Percentiles rank a stretch among this genome's conserved stretches.
phyloP scores from a whole-genome alignment of 2,329 filamentous ascomycete species.

The Cadophora gregata region DNA sequence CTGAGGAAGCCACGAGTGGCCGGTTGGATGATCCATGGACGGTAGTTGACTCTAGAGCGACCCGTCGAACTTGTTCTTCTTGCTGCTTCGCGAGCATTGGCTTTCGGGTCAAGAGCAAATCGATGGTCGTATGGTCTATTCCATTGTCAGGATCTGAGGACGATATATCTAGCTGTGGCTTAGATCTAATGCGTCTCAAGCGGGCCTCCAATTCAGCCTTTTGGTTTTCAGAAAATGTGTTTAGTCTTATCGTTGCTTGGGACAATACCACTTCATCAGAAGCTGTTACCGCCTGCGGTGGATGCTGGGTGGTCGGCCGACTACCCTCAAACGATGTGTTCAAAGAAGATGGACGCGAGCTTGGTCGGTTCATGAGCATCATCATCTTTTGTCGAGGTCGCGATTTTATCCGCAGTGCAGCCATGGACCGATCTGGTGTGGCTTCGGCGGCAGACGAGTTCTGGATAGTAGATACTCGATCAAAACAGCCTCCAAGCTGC shows the following conservation, averaged over 20 bases:
- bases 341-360: slow-evolving; percentile 22
- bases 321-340: slow-evolving; percentile 11
- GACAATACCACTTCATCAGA: slow-evolving; percentile 28
- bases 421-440: slow-evolving; percentile 26
- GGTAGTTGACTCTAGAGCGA: background rate
- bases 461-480: background rate
- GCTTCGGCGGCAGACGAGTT: slow-evolving; percentile 17
- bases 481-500: background rate
- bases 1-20: no score
- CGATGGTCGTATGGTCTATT: slow-evolving; percentile 35
- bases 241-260: slow-evolving; percentile 31
- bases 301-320: background rate
- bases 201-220: slow-evolving; percentile 30
- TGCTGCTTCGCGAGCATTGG: slow-evolving; percentile 6
- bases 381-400: slow-evolving; percentile 41
- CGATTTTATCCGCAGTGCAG: slow-evolving; percentile 41
- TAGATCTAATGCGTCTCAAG: slow-evolving; percentile 24
- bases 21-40: background rate
- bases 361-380: slow-evolving; percentile 40
- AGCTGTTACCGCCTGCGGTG: background rate
- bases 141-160: slow-evolving; percentile 28
- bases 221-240: slow-evolving; percentile 32
- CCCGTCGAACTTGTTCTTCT: background rate
- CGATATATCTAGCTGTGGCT: slow-evolving; percentile 18
- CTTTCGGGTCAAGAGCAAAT: slow-evolving; percentile 32